A percentile compares a stretch with the other conserved stretches of the same genome.
Conservation (phyloP, 257 asterid species). For the Nicotiana benthamiana region DNA sequence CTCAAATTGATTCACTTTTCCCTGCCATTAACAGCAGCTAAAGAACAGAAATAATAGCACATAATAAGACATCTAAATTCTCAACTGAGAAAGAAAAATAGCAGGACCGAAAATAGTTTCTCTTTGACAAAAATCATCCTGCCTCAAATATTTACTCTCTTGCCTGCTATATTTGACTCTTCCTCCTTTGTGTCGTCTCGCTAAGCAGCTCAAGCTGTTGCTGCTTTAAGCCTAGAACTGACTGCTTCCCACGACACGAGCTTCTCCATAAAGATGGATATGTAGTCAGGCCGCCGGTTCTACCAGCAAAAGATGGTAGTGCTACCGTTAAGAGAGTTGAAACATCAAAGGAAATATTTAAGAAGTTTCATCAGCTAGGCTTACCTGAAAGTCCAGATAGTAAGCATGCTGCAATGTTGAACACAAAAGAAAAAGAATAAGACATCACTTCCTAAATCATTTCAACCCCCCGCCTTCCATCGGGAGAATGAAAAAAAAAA, state of each 20-base stretch:
- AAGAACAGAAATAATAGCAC: neutral
- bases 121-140: neutral
- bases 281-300: conserved; percentile 77
- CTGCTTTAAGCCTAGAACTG: conserved; percentile 69
- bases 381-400: conserved; percentile 87
- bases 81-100: neutral
- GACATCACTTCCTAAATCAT: neutral
- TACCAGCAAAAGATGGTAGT: conserved; percentile 18
- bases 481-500: neutral
- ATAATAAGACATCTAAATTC: neutral
- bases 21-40: neutral
- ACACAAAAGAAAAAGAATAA: conserved; percentile 1
- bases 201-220: conserved; percentile 49
- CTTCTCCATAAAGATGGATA: conserved; percentile 72
- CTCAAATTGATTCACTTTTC: neutral
- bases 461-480: neutral
- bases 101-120: neutral
- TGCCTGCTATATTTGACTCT: conserved; percentile 13
- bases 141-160: conserved; percentile 24
- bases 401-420: conserved; percentile 63
- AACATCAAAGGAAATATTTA: neutral
- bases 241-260: conserved; percentile 93
- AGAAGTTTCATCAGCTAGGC: neutral
- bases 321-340: neutral
- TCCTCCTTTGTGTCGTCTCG: conserved; percentile 39